Percentiles rank a stretch among this genome's conserved stretches.
These are phyloP conservation scores for Ensete ventricosum DNA, from an alignment of 176 grass and related monocot genomes.

Conservation along the genomic window DNA sequence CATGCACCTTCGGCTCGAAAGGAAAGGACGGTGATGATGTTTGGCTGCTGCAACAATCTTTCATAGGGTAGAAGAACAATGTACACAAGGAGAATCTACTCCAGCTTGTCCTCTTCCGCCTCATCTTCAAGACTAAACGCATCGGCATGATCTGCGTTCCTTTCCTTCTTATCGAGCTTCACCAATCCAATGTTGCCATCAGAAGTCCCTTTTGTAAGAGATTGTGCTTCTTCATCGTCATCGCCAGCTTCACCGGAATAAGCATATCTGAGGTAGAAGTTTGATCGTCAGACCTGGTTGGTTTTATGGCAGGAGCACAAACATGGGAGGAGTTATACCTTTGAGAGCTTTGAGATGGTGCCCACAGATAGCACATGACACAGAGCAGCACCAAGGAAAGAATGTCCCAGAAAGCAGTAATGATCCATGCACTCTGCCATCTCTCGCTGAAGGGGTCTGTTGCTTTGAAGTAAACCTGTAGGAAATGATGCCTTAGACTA, in stretches of 20 bases:
- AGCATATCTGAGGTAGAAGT: constrained; percentile 59
- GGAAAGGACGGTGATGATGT: background rate
- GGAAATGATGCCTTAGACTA: constrained; percentile 21
- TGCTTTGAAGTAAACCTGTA: constrained; percentile 95
- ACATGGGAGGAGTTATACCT: constrained; percentile 34
- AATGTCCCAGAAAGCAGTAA: constrained; percentile 98
- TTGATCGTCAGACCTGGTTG: background rate
- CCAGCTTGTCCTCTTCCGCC: constrained; percentile 81
- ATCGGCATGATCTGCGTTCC: constrained; percentile 34
- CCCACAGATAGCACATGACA: constrained; percentile 91
- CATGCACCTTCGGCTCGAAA: background rate
- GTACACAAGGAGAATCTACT: constrained; percentile 29
- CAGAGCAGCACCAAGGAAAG: constrained; percentile 68
- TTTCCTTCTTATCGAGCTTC: constrained; percentile 61
- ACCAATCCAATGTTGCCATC: constrained; percentile 82
- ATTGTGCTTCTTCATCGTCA: constrained; percentile 74
- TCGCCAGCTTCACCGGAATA: constrained; percentile 76
- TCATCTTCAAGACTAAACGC: constrained; percentile 56
- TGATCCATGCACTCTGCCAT: constrained; percentile 96
- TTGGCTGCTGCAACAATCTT: background rate
- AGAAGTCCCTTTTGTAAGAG: constrained; percentile 58
- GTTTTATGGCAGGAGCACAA: background rate
- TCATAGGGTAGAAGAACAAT: background rate
- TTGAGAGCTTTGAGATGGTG: constrained; percentile 93
- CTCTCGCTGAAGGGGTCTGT: constrained; percentile 95